Conservation (phyloP, 768 basidiomycete species). For the Hygrophorus pudorinus region DNA sequence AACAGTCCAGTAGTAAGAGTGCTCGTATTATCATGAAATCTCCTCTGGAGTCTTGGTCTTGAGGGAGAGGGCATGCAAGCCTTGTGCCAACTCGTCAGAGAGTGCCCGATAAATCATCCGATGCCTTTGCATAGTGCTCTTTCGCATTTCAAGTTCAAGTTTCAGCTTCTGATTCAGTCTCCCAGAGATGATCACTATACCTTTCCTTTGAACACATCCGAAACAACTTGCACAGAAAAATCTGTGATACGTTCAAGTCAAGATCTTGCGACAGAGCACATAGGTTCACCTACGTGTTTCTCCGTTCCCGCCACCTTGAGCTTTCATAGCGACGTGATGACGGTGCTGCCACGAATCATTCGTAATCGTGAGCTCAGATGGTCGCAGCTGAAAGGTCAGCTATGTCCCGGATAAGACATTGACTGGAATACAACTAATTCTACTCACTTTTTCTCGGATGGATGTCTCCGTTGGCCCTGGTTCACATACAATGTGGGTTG, state of each 20-base stretch:
- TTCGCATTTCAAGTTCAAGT: conserved; percentile 8
- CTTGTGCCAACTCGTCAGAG: conserved; percentile 57
- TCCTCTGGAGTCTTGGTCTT: conserved; percentile 64
- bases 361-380: conserved; percentile 51
- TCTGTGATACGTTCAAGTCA: conserved; percentile 33
- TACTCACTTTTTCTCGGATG: conserved; percentile 49
- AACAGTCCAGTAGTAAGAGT: not conserved
- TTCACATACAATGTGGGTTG: no score
- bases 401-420: conserved; percentile 22
- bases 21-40: not conserved
- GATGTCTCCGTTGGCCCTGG: conserved; percentile 46
- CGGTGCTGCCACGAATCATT: conserved; percentile 84
- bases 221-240: conserved; percentile 68
- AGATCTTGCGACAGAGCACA: conserved; percentile 2
- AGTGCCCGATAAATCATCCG: conserved; percentile 68
- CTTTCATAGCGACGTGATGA: conserved; percentile 77
- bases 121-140: conserved; percentile 76
- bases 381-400: conserved; percentile 54
- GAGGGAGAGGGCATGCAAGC: conserved; percentile 70
- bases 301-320: conserved; percentile 51
- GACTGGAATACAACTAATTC: conserved; percentile 6
- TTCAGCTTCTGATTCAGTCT: conserved; percentile 6
- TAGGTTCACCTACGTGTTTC: conserved; percentile 65
- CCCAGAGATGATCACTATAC: conserved; percentile 24
- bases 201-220: conserved; percentile 65